Evolutionary conservation across 2,329 filamentous ascomycete species (phyloP).

Genomic region (Ophiocordyceps camponoti-leonardi): DNA sequence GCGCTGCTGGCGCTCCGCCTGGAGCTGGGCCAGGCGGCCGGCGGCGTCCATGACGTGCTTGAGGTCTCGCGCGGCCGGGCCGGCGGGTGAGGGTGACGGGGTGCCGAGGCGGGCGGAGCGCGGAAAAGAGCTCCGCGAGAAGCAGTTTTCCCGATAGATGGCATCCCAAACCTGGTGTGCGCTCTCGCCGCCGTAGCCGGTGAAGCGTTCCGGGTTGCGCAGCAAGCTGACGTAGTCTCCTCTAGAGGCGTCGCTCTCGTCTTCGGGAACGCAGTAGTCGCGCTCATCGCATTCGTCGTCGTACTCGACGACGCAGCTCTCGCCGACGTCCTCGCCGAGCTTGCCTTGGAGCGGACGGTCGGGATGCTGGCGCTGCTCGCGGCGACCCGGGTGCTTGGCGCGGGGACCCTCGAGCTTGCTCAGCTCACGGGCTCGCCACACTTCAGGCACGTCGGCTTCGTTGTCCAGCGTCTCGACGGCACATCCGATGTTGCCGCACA

Average conservation of each 20-base stretch:
- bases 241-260: conserved; percentile 71
- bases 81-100: conserved; percentile 21
- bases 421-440: conserved; percentile 84
- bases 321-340: conserved; percentile 72
- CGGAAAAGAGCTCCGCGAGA: conserved; percentile 51
- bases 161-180: conserved; percentile 89
- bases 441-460: conserved; percentile 78
- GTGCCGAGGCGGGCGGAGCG: conserved; percentile 36
- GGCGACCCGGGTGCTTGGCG: conserved; percentile 71
- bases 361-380: conserved; percentile 52
- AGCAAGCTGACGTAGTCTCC: conserved; percentile 93
- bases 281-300: conserved; percentile 94
- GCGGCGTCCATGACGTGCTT: conserved; percentile 41
- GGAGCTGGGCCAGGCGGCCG: conserved; percentile 42
- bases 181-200: conserved; percentile 74
- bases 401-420: conserved; percentile 84
- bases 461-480: conserved; percentile 90
- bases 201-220: conserved; percentile 89
- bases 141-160: conserved; percentile 95
- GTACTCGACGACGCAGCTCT: conserved; percentile 94
- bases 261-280: conserved; percentile 92
- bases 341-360: conserved; percentile 63
- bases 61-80: conserved; percentile 42
- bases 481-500: conserved; percentile 95
- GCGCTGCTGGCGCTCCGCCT: conserved; percentile 25